Conservation (phyloP, 495 filamentous ascomycete genomes). For the Aspergillus leporis region DNA sequence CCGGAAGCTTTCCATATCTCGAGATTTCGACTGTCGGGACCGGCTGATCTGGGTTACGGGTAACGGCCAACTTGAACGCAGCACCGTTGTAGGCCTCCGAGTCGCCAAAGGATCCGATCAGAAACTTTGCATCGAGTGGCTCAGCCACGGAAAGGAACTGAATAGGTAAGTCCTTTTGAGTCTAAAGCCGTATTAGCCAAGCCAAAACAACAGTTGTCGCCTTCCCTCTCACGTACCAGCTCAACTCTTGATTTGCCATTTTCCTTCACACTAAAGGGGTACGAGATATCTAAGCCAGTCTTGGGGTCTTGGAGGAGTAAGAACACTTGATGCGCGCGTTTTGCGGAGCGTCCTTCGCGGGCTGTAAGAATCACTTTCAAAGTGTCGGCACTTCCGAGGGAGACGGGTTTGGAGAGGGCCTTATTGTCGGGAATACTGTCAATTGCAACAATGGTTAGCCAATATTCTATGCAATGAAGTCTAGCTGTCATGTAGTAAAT, state of each 20-base stretch:
- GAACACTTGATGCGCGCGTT: slow-evolving; percentile 91
- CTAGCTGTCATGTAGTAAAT: neutral
- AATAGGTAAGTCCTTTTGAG: slow-evolving; percentile 83
- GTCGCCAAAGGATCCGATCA: slow-evolving; percentile 84
- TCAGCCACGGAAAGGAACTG: slow-evolving; percentile 70
- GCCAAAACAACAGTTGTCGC: slow-evolving; percentile 10
- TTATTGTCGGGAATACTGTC: slow-evolving; percentile 62
- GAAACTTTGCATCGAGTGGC: slow-evolving; percentile 72
- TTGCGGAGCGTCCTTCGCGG: slow-evolving; percentile 73
- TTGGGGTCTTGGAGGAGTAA: slow-evolving; percentile 73
- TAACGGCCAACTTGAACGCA: slow-evolving; percentile 67
- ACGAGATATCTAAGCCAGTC: slow-evolving; percentile 84
- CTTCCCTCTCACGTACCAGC: slow-evolving; percentile 57
- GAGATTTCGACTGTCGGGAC: slow-evolving; percentile 57
- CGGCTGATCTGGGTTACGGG: slow-evolving; percentile 60
- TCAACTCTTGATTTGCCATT: slow-evolving; percentile 82
- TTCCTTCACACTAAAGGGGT: slow-evolving; percentile 81
- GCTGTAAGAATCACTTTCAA: slow-evolving; percentile 82
- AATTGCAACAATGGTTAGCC: slow-evolving; percentile 18
- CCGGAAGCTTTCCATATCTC: slow-evolving; percentile 77
- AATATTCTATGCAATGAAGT: neutral
- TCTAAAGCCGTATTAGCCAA: slow-evolving; percentile 51
- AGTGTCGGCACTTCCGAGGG: slow-evolving; percentile 66
- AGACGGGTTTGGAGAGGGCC: slow-evolving; percentile 63
- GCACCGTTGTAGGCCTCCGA: slow-evolving; percentile 63